Evolutionary conservation across 1,139 yeast genomes (phyloP).

Genomic region (Kodamaea suecica): DNA sequence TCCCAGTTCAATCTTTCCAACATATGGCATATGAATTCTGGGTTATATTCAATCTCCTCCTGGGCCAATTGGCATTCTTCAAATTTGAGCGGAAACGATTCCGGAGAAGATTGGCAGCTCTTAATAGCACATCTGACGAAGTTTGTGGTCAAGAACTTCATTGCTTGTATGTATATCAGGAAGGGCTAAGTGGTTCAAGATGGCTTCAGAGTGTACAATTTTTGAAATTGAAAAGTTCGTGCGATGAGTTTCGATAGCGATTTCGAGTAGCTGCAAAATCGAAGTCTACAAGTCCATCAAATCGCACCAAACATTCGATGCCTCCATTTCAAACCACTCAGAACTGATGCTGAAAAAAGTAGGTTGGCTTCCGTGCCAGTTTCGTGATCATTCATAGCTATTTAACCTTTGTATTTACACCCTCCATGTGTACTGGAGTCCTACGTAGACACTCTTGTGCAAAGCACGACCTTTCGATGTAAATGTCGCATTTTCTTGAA

Average conservation of each 20-base stretch:
- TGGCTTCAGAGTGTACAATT: neutral
- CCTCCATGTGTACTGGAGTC: too few relatives aligned
- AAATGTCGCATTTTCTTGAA: neutral
- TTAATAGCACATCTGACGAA: constrained; percentile 93
- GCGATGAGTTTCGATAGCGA: neutral
- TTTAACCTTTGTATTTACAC: too few relatives aligned
- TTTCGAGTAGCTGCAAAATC: too few relatives aligned
- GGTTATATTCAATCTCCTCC: constrained; percentile 79
- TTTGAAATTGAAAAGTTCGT: neutral
- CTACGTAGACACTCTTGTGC: too few relatives aligned
- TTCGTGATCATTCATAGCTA: too few relatives aligned
- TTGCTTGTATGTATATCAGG: constrained; percentile 20
- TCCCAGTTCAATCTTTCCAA: constrained; percentile 85
- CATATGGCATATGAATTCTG: constrained; percentile 75
- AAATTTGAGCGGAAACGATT: constrained; percentile 78
- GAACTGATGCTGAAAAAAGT: too few relatives aligned
- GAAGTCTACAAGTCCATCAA: too few relatives aligned
- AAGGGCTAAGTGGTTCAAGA: neutral
- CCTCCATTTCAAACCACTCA: too few relatives aligned
- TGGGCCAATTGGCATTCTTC: constrained; percentile 70
- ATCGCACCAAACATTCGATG: too few relatives aligned
- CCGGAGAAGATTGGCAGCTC: constrained; percentile 68
- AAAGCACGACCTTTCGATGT: neutral
- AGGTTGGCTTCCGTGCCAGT: too few relatives aligned
- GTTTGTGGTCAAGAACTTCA: constrained; percentile 93